Percentiles rank a stretch among this genome's conserved stretches.
phyloP scores from a whole-genome alignment of 108 stramenopile genomes.

The Skeletonema grethae region DNA sequence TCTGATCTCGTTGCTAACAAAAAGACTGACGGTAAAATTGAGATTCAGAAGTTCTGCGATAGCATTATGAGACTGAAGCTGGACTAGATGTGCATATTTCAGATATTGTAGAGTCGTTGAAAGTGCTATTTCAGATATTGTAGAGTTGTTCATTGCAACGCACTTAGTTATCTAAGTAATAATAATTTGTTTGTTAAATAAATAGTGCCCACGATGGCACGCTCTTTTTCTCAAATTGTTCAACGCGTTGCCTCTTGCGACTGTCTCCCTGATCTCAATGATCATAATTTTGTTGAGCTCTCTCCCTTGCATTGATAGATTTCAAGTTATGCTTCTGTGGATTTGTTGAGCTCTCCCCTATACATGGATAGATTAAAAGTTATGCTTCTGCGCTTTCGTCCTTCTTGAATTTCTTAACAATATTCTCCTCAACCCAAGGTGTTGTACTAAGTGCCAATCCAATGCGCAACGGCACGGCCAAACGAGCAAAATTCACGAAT shows the following conservation, averaged over 20 bases:
- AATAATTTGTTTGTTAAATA: too few relatives aligned
- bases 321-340: too few relatives aligned
- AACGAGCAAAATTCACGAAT: constrained; percentile 90
- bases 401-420: constrained; percentile 63
- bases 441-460: constrained; percentile 84
- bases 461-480: constrained; percentile 87
- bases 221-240: too few relatives aligned
- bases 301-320: too few relatives aligned
- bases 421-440: constrained; percentile 79
- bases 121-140: background rate
- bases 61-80: constrained; percentile 24
- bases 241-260: too few relatives aligned
- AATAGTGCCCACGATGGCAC: too few relatives aligned
- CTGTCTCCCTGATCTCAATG: too few relatives aligned
- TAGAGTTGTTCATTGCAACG: background rate
- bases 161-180: too few relatives aligned
- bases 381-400: background rate
- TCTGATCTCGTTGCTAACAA: constrained; percentile 35
- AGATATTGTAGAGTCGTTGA: background rate
- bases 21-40: constrained; percentile 28
- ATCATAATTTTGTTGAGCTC: too few relatives aligned
- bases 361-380: background rate
- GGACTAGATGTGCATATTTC: background rate
- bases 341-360: too few relatives aligned
- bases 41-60: constrained; percentile 44